Conservation (phyloP, 140 eudicot species). For the Ambrosia hybrid region DNA sequence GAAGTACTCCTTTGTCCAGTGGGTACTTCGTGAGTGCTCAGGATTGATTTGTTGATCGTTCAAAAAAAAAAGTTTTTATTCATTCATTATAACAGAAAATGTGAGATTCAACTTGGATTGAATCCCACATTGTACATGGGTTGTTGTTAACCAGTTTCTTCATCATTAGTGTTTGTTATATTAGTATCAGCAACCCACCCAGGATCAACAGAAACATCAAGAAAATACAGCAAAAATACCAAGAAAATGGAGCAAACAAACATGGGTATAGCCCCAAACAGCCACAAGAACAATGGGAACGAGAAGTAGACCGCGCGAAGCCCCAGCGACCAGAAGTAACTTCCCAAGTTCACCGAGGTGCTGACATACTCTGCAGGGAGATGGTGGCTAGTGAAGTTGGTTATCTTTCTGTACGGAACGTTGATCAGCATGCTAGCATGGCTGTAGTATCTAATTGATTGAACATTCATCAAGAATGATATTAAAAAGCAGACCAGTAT, state of each 20-base stretch:
- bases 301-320: slow-evolving; percentile 80
- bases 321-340: slow-evolving; percentile 89
- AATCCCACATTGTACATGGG: slow-evolving; percentile 21
- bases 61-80: slow-evolving; percentile 22
- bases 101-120: slow-evolving; percentile 45
- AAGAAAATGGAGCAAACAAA: slow-evolving; percentile 56
- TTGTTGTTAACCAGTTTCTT: slow-evolving; percentile 3
- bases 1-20: too few relatives aligned
- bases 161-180: slow-evolving; percentile 6
- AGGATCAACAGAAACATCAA: slow-evolving; percentile 54
- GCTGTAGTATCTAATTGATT: slow-evolving; percentile 71
- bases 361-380: slow-evolving; percentile 60
- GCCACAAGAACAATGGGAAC: slow-evolving; percentile 78
- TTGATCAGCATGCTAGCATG: slow-evolving; percentile 85
- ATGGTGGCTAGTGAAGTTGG: slow-evolving; percentile 23
- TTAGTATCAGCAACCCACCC: slow-evolving; percentile 24
- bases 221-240: slow-evolving; percentile 59
- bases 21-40: too few relatives aligned
- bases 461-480: slow-evolving; percentile 70
- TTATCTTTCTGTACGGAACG: slow-evolving; percentile 48
- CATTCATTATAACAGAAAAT: slow-evolving; percentile 12
- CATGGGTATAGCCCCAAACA: slow-evolving; percentile 89
- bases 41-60: too few relatives aligned
- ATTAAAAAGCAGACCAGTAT: slow-evolving; percentile 71
- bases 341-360: slow-evolving; percentile 56